Percentiles rank a stretch among this genome's conserved stretches.
These are phyloP conservation scores for Curvularia lunata DNA, from an alignment of 2,329 filamentous ascomycete species.

Conservation along the genomic window DNA sequence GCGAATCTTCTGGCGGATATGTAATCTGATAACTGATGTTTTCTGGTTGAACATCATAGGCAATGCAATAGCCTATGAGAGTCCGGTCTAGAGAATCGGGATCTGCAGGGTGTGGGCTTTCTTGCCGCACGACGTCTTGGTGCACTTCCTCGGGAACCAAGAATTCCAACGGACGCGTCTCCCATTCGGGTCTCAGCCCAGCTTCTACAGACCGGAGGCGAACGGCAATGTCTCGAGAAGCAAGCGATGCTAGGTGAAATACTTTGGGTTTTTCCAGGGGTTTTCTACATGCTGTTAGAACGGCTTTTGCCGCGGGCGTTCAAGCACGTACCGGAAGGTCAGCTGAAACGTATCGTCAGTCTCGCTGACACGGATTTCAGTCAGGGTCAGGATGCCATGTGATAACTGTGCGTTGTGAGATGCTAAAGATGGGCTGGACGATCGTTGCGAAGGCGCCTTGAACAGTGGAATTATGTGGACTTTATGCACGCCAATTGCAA, in stretches of 20 bases:
- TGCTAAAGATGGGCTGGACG: slow-evolving; percentile 61
- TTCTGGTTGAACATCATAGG: slow-evolving; percentile 70
- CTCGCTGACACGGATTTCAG: slow-evolving; percentile 64
- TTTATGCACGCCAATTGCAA: slow-evolving; percentile 72
- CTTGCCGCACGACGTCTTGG: slow-evolving; percentile 42
- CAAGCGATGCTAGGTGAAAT: slow-evolving; percentile 68
- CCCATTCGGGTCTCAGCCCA: slow-evolving; percentile 70
- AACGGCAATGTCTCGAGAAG: slow-evolving; percentile 68
- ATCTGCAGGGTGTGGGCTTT: slow-evolving; percentile 62
- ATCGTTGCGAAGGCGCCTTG: slow-evolving; percentile 61
- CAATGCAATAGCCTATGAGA: slow-evolving; percentile 71
- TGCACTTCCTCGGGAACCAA: slow-evolving; percentile 61
- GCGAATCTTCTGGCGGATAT: slow-evolving; percentile 64
- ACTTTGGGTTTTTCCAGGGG: slow-evolving; percentile 63
- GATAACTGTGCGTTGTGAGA: slow-evolving; percentile 60
- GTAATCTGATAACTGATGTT: slow-evolving; percentile 60
- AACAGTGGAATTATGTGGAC: slow-evolving; percentile 71
- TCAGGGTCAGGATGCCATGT: slow-evolving; percentile 68
- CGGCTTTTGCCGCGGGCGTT: not conserved
- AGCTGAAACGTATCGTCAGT: slow-evolving; percentile 71
- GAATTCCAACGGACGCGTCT: slow-evolving; percentile 67
- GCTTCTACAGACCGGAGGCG: slow-evolving; percentile 67
- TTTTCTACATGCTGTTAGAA: slow-evolving; percentile 46
- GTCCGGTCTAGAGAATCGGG: slow-evolving; percentile 69
- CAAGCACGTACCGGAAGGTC: slow-evolving; percentile 61